Base-by-base conservation (phyloP, 345 rosid genomes). In the Acer saccharum region DNA sequence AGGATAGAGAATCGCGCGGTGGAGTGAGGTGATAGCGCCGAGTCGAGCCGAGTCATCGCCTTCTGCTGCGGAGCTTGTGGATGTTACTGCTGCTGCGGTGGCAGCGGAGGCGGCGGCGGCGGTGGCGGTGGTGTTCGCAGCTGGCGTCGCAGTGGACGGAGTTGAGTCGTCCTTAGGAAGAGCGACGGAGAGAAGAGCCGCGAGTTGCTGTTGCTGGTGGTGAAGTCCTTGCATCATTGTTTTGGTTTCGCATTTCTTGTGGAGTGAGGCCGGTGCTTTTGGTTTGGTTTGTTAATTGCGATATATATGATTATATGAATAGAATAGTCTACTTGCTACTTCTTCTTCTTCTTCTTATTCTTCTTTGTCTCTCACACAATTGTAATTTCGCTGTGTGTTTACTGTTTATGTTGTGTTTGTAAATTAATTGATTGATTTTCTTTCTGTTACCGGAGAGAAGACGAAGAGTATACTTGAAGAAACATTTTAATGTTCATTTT, bases 121-220 rank as follows among this genome's bases (percentile, higher is more conserved):
- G 43, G 83, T 44, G 80, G 70, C 0, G 80, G 77, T n/a, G 61
- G 50, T 43, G 46, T 43, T 43, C 10, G 46, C 46, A 43, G 75
- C 3, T 46, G 76, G 3, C 20, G 80, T 9, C 66, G 79, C 25
- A 61, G 77, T 58, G 64, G 71, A 29, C 64, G 48, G 7, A 61
- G 44, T 4, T 32, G 90, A 67, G 44, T 77, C 73, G 69, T 88
- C 92, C 76, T 90, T 85, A 78, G 92, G 91, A 74, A 94, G 88
- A 71, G 98, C 94, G 48, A 81, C 88, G 18, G 97, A 81, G 68
- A 92, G 96, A 54, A 92, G 96, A 46, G 91, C 88, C 14, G 87
- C 89, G 64, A 94, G 89, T 80, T 94, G 95, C 67, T 90, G 91
- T 65, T 91, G 98, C 73, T 90, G 91, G 79, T 86, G 92, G 79